Base-by-base conservation (phyloP, 2,329 filamentous ascomycete species). In the Aspergillus fijiensis region DNA sequence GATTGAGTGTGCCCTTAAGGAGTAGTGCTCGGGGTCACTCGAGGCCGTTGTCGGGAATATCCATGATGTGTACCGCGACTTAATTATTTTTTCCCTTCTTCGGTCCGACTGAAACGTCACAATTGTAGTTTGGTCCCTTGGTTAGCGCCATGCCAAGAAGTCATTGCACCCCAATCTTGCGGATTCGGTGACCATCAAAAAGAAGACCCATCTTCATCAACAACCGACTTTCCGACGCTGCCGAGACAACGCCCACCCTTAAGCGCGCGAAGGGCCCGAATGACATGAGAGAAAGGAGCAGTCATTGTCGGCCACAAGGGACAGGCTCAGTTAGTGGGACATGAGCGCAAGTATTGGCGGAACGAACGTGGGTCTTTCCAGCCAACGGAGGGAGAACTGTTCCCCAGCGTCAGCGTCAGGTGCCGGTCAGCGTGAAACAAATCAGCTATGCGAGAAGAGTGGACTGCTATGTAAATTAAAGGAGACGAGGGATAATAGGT, bases 121-220 rank as follows among this genome's bases (percentile, higher is more conserved):
- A 35, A 33, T 29, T 29, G 25, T 19, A 27, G 39, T 29, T n/a
- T 25, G 39, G 39, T 48, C 21, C 25, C 39, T 33, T 47, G 19
- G 53, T 45, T 55, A 55, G 53, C 53, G 53, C 53, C 53, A 21
- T 31, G 53, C 53, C 53, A 55, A 55, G 53, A 45, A 21, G 53
- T 27, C 25, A 33, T 35, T 47, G 33, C 21, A 53, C 42, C 25
- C 42, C 42, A 55, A 55, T 29, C 33, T 55, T 49, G 47, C 39
- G 33, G 51, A 52, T 16, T 42, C 51, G 39, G 51, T 6, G 21
- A 25, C 21, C 4, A 23, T 16, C 39, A 45, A 9, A 45, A 45
- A 45, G 39, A 6, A 45, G 39, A 45, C 39, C 39, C 39, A 42
- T 42, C 39, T 7, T 42, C 39, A 35, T 4, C 33, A 35, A 35